These are phyloP conservation scores for Leonotis leonurus DNA, from an alignment of 257 asterid genomes.

Conservation along the genomic window DNA sequence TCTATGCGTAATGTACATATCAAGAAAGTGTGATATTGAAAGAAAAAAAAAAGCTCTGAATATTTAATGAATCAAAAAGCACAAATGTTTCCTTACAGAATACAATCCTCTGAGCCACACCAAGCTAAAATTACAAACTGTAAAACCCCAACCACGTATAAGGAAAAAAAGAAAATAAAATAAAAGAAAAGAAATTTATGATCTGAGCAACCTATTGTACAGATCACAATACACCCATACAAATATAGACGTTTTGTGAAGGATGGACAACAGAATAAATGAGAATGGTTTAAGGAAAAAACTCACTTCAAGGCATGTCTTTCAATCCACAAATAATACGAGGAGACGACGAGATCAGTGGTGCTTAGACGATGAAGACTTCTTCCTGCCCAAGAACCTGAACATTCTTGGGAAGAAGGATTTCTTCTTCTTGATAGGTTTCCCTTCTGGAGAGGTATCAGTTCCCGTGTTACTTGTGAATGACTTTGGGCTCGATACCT, in stretches of 20 bases:
- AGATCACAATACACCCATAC: conserved; percentile 25
- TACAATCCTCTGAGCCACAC: conserved; percentile 17
- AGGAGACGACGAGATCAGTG: neutral
- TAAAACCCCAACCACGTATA: conserved; percentile 2
- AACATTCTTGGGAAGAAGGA: conserved; percentile 40
- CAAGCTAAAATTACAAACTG: conserved; percentile 10
- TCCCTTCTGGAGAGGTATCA: conserved; percentile 41
- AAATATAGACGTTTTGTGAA: conserved; percentile 17
- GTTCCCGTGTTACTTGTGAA: conserved; percentile 41
- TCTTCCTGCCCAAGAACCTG: conserved; percentile 40
- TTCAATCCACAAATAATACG: conserved; percentile 3
- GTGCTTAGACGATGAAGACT: conserved; percentile 9
- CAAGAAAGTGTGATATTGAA: neutral
- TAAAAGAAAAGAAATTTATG: neutral
- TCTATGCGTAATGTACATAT: neutral
- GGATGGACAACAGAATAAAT: conserved; percentile 16
- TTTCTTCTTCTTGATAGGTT: conserved; percentile 45
- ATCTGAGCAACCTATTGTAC: conserved; percentile 25
- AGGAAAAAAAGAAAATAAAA: neutral
- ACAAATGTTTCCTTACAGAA: conserved; percentile 3
- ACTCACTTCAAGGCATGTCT: conserved; percentile 7
- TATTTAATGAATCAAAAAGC: neutral
- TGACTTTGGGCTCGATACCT: conserved; percentile 38
- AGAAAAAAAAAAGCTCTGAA: neutral
- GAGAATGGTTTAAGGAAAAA: conserved; percentile 2